These are phyloP conservation scores for Solioccasus polychromus DNA, from an alignment of 768 basidiomycete genomes.

Conservation along the genomic window DNA sequence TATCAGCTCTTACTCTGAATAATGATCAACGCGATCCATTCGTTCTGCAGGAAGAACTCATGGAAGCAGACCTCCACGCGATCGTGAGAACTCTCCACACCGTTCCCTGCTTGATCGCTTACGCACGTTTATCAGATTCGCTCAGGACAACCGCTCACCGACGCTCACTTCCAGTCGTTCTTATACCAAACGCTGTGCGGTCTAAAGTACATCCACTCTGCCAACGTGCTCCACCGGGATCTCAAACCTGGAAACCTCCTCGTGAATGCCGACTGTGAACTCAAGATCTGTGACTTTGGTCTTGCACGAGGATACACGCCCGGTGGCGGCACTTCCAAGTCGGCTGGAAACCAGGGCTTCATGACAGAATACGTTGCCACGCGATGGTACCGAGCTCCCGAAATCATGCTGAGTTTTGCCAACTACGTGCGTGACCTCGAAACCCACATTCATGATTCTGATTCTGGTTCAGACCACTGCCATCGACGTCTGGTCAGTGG, in stretches of 20 bases:
- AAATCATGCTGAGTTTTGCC: conserved; percentile 98
- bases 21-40: background rate
- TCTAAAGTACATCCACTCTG: conserved; percentile 96
- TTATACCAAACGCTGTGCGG: conserved; percentile 98
- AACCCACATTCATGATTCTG: conserved; percentile 8
- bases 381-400: conserved; percentile 96
- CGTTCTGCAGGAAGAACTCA: conserved; percentile 82
- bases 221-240: conserved; percentile 95
- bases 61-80: conserved; percentile 99
- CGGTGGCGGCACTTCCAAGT: conserved; percentile 67
- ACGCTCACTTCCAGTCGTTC: conserved; percentile 94
- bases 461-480: conserved; percentile 62
- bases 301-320: conserved; percentile 93
- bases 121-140: conserved; percentile 52
- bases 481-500: conserved; percentile 96
- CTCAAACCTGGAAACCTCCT: conserved; percentile 93
- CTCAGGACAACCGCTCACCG: conserved; percentile 83
- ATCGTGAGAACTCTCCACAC: conserved; percentile 57
- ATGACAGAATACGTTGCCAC: conserved; percentile 99
- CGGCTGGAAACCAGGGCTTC: conserved; percentile 85
- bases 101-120: background rate
- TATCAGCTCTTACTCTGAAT: background rate
- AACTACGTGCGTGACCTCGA: conserved; percentile 69
- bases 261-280: conserved; percentile 97
- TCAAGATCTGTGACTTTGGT: conserved; percentile 99